Percentiles rank a stretch among this genome's conserved stretches.
Evolutionary conservation across 768 basidiomycete genomes (phyloP).

Genomic region (Suillus luteus): DNA sequence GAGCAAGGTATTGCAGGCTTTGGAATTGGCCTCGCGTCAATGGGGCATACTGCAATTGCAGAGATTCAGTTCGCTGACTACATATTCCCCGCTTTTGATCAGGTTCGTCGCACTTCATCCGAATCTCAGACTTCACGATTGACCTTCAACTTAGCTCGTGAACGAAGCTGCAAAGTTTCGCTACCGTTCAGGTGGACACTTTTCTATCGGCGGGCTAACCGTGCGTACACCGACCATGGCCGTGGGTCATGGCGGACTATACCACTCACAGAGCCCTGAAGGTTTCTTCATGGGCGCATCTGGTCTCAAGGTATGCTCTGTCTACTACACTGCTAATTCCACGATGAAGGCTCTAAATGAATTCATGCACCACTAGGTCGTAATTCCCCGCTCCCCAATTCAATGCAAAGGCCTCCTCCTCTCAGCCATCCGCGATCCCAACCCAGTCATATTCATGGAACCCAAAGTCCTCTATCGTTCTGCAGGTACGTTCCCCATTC

Average conservation of each 20-base stretch:
- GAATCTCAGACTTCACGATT: constrained; percentile 2
- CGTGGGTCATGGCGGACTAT: constrained; percentile 90
- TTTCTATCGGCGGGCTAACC: constrained; percentile 80
- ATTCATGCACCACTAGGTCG: constrained; percentile 42
- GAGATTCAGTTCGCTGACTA: constrained; percentile 93
- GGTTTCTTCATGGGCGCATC: constrained; percentile 92
- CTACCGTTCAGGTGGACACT: constrained; percentile 85
- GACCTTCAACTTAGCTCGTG: constrained; percentile 57
- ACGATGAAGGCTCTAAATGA: neutral
- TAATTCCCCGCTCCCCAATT: constrained; percentile 92
- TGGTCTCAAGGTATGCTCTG: constrained; percentile 70
- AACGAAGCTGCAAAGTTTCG: constrained; percentile 95
- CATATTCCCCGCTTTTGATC: constrained; percentile 94
- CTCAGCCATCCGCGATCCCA: constrained; percentile 86
- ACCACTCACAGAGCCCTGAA: constrained; percentile 95
- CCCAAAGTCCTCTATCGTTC: constrained; percentile 93
- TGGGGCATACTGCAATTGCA: constrained; percentile 94
- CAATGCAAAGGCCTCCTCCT: constrained; percentile 94
- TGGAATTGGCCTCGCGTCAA: constrained; percentile 86
- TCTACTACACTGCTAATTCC: neutral
- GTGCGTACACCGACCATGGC: constrained; percentile 88
- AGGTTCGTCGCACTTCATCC: constrained; percentile 45
- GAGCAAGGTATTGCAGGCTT: constrained; percentile 96
- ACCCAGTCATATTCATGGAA: constrained; percentile 95
- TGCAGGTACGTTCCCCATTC: constrained; percentile 48